Percentiles rank a stretch among this genome's conserved stretches.
Conservation (phyloP, 2,329 filamentous ascomycete species). For the Dryadomyces quercivorus region DNA sequence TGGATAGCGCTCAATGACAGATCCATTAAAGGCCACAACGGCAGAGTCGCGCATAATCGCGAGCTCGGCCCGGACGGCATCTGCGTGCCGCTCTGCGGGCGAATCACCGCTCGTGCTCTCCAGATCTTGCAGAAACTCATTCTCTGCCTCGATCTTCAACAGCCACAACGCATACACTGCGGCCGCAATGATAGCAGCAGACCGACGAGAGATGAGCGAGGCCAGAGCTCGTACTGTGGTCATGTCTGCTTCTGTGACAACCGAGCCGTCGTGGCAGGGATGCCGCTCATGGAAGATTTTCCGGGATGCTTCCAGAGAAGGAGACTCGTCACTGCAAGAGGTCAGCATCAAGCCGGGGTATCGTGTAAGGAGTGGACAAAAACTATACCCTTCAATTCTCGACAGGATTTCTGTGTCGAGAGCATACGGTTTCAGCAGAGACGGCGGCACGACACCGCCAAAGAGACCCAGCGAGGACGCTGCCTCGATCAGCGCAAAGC, state of each 20-base stretch:
- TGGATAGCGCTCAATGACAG: constrained; percentile 69
- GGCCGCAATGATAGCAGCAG: constrained; percentile 46
- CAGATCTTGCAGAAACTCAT: constrained; percentile 23
- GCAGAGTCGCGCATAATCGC: constrained; percentile 27
- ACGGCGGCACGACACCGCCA: constrained; percentile 43
- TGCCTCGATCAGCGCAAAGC: constrained; percentile 46
- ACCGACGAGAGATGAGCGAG: constrained; percentile 42
- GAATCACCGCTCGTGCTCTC: background rate
- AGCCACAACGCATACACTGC: constrained; percentile 48
- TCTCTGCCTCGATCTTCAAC: constrained; percentile 36
- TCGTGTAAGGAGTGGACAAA: no score
- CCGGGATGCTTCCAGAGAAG: constrained; percentile 27
- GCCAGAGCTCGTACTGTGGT: constrained; percentile 39
- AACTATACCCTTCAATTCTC: constrained; percentile 37
- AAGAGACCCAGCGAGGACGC: constrained; percentile 41
- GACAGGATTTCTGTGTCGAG: constrained; percentile 50
- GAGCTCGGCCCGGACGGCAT: constrained; percentile 35
- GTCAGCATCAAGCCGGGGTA: background rate
- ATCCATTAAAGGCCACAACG: constrained; percentile 66
- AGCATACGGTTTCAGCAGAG: constrained; percentile 39
- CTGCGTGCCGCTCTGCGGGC: constrained; percentile 16
- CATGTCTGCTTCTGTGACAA: constrained; percentile 34
- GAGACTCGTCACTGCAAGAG: background rate
- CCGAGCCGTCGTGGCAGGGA: constrained; percentile 24
- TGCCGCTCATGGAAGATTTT: constrained; percentile 36